A percentile compares a stretch with the other conserved stretches of the same genome.
Conservation (phyloP, 1,284 basidiomycete species). For the Lentinula novae-zelandiae region DNA sequence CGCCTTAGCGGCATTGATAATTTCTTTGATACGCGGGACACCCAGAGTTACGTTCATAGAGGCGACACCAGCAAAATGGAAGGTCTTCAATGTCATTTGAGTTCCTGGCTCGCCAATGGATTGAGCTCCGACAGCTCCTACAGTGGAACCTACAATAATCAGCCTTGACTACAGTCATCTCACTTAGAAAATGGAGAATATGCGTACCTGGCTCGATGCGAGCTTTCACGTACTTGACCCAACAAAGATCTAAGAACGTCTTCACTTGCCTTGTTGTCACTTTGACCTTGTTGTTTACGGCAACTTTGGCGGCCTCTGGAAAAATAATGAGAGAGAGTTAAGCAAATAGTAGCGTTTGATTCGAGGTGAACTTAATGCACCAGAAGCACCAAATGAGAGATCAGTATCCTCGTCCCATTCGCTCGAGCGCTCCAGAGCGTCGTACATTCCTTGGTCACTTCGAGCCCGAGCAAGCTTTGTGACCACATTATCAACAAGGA, state of each 20-base stretch:
- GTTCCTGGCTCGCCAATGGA: slow-evolving; percentile 99
- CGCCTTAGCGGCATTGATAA: slow-evolving; percentile 96
- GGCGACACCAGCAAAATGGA: slow-evolving; percentile 99
- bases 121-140: slow-evolving; percentile 97
- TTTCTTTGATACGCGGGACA: slow-evolving; percentile 99
- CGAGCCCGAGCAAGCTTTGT: slow-evolving; percentile 69
- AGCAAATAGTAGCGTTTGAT: neutral
- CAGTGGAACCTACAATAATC: slow-evolving; percentile 73
- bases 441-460: slow-evolving; percentile 79
- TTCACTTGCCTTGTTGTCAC: slow-evolving; percentile 82
- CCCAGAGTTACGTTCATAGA: slow-evolving; percentile 99
- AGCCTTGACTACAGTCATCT: neutral
- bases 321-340: neutral
- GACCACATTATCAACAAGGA: slow-evolving; percentile 71
- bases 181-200: neutral
- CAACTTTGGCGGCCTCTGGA: slow-evolving; percentile 58
- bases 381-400: slow-evolving; percentile 69
- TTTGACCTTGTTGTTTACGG: slow-evolving; percentile 88
- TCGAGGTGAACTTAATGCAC: slow-evolving; percentile 35
- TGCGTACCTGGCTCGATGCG: slow-evolving; percentile 86
- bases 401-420: slow-evolving; percentile 82
- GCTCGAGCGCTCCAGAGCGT: slow-evolving; percentile 70
- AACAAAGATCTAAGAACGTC: slow-evolving; percentile 84
- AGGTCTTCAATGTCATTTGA: slow-evolving; percentile 99
- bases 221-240: slow-evolving; percentile 89